Evolutionary conservation across 2,329 filamentous ascomycete genomes (phyloP).

Genomic region (Trematosphaeria pertusa): DNA sequence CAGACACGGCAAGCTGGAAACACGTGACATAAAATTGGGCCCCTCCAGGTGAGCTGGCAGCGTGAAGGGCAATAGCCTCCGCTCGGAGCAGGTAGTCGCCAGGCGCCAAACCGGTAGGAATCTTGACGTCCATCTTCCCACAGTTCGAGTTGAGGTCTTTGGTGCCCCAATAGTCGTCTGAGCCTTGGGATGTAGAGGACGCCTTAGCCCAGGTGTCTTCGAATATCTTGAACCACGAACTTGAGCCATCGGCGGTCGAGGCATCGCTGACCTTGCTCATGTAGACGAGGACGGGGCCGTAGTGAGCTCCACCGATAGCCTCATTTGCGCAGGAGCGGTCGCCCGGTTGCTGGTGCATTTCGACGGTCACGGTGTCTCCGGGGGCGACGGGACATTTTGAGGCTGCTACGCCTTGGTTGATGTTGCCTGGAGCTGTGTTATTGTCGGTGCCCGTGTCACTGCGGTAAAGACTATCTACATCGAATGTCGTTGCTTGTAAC

Average conservation of each 20-base stretch:
- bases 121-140: conserved; percentile 58
- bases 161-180: conserved; percentile 58
- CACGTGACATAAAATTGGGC: conserved; percentile 58
- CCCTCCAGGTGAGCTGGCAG: conserved; percentile 51
- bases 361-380: conserved; percentile 54
- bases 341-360: conserved; percentile 59
- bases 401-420: conserved; percentile 31
- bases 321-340: conserved; percentile 58
- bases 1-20: conserved; percentile 67
- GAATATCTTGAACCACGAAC: conserved; percentile 65
- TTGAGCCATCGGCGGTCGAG: conserved; percentile 59
- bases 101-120: conserved; percentile 60
- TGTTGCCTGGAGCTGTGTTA: conserved; percentile 23
- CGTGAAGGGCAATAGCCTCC: conserved; percentile 68
- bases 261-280: conserved; percentile 52
- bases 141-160: conserved; percentile 56
- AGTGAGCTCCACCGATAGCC: conserved; percentile 43
- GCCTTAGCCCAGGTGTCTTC: conserved; percentile 59
- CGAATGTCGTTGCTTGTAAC: conserved; percentile 61
- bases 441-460: no score
- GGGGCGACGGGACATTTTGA: conserved; percentile 57
- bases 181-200: conserved; percentile 47
- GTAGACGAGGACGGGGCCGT: conserved; percentile 63
- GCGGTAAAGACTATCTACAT: conserved; percentile 44
- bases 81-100: conserved; percentile 66